These are phyloP conservation scores for Eucalyptus melliodora DNA, from an alignment of 345 rosid species.

Conservation along the genomic window DNA sequence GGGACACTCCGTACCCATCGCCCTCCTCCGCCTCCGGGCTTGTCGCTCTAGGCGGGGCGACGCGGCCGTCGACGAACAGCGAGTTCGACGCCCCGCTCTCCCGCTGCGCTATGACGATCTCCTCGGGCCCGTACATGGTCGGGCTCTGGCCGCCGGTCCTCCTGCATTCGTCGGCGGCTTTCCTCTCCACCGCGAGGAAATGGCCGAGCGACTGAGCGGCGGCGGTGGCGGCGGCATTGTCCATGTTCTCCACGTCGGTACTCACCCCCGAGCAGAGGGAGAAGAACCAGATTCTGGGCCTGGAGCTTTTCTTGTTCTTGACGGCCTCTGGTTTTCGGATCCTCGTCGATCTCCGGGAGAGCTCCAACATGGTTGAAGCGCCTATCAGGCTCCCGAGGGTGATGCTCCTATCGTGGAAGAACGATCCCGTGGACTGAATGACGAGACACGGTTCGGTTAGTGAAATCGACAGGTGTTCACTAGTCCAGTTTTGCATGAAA, in stretches of 20 bases:
- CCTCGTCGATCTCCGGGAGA: slow-evolving; percentile 36
- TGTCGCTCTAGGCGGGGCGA: background rate
- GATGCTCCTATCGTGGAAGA: slow-evolving; percentile 57
- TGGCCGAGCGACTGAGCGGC: slow-evolving; percentile 31
- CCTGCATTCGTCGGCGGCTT: slow-evolving; percentile 12
- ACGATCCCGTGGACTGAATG: slow-evolving; percentile 54
- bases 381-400: slow-evolving; percentile 65
- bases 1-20: background rate
- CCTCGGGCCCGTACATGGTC: background rate
- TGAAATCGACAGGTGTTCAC: background rate
- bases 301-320: slow-evolving; percentile 1
- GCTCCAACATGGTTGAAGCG: slow-evolving; percentile 31
- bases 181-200: slow-evolving; percentile 41
- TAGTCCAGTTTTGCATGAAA: background rate
- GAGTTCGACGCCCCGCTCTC: slow-evolving; percentile 8
- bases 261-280: slow-evolving; percentile 34
- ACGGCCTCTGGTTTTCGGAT: slow-evolving; percentile 7
- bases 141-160: slow-evolving; percentile 14
- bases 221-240: background rate
- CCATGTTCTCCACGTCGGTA: slow-evolving; percentile 9
- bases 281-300: slow-evolving; percentile 27
- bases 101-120: slow-evolving; percentile 4
- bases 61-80: slow-evolving; percentile 7
- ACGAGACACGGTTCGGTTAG: background rate
- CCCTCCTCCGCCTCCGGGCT: background rate